A percentile compares a stretch with the other conserved stretches of the same genome.
phyloP scores from a whole-genome alignment of 139 green algal species.

The Picochlorum sp. region DNA sequence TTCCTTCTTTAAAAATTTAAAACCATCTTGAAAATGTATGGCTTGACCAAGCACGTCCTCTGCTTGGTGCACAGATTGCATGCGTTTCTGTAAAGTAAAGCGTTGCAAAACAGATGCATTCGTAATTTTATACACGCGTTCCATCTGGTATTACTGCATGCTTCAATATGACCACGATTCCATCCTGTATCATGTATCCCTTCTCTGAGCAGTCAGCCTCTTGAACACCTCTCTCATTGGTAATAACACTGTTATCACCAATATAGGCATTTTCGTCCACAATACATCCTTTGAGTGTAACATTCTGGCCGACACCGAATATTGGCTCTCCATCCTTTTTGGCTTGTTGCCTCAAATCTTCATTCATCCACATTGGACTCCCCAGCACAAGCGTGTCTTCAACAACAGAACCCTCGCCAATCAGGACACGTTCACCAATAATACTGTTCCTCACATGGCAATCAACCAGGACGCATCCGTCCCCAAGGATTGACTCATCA shows the following conservation, averaged over 20 bases:
- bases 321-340: constrained; percentile 16
- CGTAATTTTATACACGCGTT: constrained; percentile 52
- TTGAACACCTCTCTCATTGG: constrained; percentile 56
- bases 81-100: no score
- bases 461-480: constrained; percentile 28
- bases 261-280: constrained; percentile 67
- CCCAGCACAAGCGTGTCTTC: constrained; percentile 68
- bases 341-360: constrained; percentile 12
- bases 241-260: constrained; percentile 46
- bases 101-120: neutral
- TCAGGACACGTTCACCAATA: constrained; percentile 50
- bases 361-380: constrained; percentile 52
- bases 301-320: constrained; percentile 46
- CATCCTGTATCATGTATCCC: constrained; percentile 70
- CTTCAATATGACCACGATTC: constrained; percentile 65
- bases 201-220: constrained; percentile 44
- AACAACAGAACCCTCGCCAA: constrained; percentile 42
- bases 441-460: constrained; percentile 49
- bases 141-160: constrained; percentile 51
- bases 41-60: neutral
- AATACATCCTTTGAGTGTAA: constrained; percentile 39
- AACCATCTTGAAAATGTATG: neutral
- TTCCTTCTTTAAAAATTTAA: no score
- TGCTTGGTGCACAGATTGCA: constrained; percentile 4
- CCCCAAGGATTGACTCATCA: constrained; percentile 14